Evolutionary conservation across 352 stramenopile genomes (phyloP).

Genomic region (Phytophthora pinifolia): DNA sequence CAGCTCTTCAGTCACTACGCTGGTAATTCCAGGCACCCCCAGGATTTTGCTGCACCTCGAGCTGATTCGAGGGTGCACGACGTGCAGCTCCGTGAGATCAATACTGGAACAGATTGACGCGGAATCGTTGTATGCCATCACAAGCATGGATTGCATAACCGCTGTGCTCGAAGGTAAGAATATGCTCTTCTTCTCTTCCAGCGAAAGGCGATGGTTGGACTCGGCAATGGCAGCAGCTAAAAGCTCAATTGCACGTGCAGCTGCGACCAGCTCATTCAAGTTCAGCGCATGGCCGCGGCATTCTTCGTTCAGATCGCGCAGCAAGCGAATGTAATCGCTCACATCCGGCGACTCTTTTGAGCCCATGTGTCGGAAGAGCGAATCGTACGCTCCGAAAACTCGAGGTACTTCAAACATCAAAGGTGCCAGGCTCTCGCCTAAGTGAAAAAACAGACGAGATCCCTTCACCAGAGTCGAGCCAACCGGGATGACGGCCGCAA

Average conservation of each 20-base stretch:
- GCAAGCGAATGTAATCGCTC: conserved; percentile 75
- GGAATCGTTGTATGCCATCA: conserved; percentile 76
- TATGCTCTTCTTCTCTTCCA: conserved; percentile 44
- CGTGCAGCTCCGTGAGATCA: conserved; percentile 56
- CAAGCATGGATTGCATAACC: conserved; percentile 53
- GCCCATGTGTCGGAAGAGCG: conserved; percentile 81
- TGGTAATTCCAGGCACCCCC: conserved; percentile 57
- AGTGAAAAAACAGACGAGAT: conserved; percentile 84
- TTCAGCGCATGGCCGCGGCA: conserved; percentile 65
- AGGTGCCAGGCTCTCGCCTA: conserved; percentile 82
- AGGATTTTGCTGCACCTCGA: conserved; percentile 54
- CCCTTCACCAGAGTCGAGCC: conserved; percentile 84
- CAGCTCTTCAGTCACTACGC: conserved; percentile 66
- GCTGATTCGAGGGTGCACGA: conserved; percentile 66
- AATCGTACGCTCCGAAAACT: conserved; percentile 87
- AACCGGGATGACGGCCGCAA: conserved; percentile 73
- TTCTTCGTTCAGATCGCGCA: conserved; percentile 74
- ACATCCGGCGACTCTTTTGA: conserved; percentile 72
- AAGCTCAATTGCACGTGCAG: conserved; percentile 72
- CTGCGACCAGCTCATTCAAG: conserved; percentile 86
- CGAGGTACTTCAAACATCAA: conserved; percentile 91
- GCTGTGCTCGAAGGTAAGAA: conserved; percentile 59
- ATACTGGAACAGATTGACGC: conserved; percentile 63
- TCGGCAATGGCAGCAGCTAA: conserved; percentile 52
- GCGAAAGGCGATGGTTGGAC: conserved; percentile 41